Conservation (phyloP, 768 basidiomycete genomes). For the Mycena rebaudengoi region DNA sequence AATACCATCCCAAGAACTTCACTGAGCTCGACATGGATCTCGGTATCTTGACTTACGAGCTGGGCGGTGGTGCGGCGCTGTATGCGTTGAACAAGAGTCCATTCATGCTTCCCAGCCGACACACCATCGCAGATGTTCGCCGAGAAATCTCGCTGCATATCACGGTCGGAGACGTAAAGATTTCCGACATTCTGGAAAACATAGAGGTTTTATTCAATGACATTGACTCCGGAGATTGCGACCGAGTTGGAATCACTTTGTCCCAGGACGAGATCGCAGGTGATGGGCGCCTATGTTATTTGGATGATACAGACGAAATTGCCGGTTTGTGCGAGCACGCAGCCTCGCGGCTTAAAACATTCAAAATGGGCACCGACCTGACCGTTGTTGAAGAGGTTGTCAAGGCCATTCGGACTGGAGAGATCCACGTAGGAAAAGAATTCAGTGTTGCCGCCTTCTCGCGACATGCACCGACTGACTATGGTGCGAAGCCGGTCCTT, state of each 20-base stretch:
- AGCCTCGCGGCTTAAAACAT: constrained; percentile 4
- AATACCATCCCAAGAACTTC: constrained; percentile 33
- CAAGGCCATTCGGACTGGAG: constrained; percentile 24
- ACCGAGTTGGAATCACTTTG: constrained; percentile 22
- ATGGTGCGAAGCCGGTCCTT: neutral
- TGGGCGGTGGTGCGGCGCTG: constrained; percentile 38
- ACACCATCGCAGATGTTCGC: constrained; percentile 24
- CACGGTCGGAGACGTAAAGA: constrained; percentile 4
- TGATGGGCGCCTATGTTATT: constrained; percentile 34
- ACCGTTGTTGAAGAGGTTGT: constrained; percentile 6
- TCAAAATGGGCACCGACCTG: constrained; percentile 32
- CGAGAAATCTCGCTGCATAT: constrained; percentile 25
- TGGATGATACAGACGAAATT: constrained; percentile 31
- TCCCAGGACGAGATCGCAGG: constrained; percentile 38
- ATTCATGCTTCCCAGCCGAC: constrained; percentile 30
- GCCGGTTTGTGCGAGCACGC: constrained; percentile 40
- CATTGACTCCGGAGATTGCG: constrained; percentile 18
- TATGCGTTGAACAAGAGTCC: constrained; percentile 37
- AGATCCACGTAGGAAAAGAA: constrained; percentile 39
- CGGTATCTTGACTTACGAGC: constrained; percentile 34
- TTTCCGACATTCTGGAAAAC: neutral
- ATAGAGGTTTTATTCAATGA: neutral
- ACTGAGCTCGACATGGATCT: constrained; percentile 34
- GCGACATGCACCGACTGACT: constrained; percentile 5
- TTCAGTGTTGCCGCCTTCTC: constrained; percentile 36